Conservation (phyloP, 78 protist species). For the Paulinella micropora region DNA sequence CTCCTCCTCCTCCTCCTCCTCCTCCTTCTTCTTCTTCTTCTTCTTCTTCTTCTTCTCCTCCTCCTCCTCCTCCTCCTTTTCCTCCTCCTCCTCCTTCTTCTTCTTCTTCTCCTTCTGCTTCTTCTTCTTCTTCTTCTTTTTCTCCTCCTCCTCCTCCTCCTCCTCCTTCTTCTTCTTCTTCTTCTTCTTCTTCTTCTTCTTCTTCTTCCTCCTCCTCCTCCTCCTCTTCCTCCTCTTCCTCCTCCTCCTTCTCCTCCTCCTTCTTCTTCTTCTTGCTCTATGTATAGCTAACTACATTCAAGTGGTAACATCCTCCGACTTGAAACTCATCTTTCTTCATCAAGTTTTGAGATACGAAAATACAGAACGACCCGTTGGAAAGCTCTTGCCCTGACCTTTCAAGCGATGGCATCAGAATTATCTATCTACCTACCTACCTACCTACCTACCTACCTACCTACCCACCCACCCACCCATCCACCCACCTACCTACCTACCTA, state of each 20-base stretch:
- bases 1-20: not conserved
- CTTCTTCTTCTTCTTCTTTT: not conserved
- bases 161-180: not conserved
- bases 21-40: not conserved
- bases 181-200: not conserved
- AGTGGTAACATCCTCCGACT: too few species aligned
- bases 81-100: not conserved
- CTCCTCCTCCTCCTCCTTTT: not conserved
- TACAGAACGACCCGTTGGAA: too few species aligned
- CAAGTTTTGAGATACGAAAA: too few species aligned
- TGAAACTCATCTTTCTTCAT: too few species aligned
- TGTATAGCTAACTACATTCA: not conserved
- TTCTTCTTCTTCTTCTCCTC: not conserved
- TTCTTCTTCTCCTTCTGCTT: not conserved
- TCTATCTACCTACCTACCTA: too few species aligned
- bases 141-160: not conserved
- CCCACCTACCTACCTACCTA: too few species aligned
- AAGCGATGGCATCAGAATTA: too few species aligned
- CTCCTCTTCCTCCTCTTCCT: not conserved
- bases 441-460: too few species aligned
- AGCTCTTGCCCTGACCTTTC: too few species aligned
- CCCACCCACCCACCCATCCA: too few species aligned
- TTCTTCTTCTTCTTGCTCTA: not conserved
- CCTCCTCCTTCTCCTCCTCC: not conserved
- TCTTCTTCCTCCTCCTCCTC: not conserved